phyloP scores from a whole-genome alignment of 805 yeast species.

The Suhomyces kilbournensis region DNA sequence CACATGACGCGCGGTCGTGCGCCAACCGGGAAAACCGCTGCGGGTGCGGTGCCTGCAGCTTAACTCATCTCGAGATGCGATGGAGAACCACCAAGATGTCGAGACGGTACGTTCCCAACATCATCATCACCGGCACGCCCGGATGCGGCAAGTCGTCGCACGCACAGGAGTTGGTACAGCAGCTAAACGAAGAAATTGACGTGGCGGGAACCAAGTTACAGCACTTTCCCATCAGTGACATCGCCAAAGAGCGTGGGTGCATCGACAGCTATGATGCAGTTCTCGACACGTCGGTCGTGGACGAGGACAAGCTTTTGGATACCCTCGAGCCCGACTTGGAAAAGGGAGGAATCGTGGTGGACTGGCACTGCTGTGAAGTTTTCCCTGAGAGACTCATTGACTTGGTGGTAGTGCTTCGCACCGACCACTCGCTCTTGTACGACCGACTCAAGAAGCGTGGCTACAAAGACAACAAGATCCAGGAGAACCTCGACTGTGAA shows the following conservation, averaged over 20 bases:
- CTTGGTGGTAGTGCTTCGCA: slow-evolving; percentile 81
- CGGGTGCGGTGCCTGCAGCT: not conserved
- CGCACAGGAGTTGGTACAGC: slow-evolving; percentile 54
- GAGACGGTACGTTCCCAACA: slow-evolving; percentile 56
- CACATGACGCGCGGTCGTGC: not conserved
- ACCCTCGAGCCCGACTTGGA: slow-evolving; percentile 72
- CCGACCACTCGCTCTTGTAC: slow-evolving; percentile 67
- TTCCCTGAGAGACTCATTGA: slow-evolving; percentile 93
- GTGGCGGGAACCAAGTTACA: slow-evolving; percentile 27
- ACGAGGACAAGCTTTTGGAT: slow-evolving; percentile 86
- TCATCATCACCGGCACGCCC: slow-evolving; percentile 93
- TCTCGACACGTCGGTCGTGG: slow-evolving; percentile 83
- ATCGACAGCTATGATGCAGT: slow-evolving; percentile 83
- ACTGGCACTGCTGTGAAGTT: slow-evolving; percentile 97
- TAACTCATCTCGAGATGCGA: not conserved
- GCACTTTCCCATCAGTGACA: slow-evolving; percentile 69
- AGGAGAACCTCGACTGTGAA: slow-evolving; percentile 93
- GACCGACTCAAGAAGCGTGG: slow-evolving; percentile 76
- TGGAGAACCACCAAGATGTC: slow-evolving; percentile 16
- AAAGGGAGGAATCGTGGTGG: slow-evolving; percentile 85
- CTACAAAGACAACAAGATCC: slow-evolving; percentile 76
- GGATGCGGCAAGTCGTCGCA: slow-evolving; percentile 87
- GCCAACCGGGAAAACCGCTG: too few species aligned
- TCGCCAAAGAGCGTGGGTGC: slow-evolving; percentile 74
- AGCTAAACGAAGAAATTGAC: slow-evolving; percentile 37